Base-by-base conservation (phyloP, 2,329 filamentous ascomycete species). In the Beauveria australis region DNA sequence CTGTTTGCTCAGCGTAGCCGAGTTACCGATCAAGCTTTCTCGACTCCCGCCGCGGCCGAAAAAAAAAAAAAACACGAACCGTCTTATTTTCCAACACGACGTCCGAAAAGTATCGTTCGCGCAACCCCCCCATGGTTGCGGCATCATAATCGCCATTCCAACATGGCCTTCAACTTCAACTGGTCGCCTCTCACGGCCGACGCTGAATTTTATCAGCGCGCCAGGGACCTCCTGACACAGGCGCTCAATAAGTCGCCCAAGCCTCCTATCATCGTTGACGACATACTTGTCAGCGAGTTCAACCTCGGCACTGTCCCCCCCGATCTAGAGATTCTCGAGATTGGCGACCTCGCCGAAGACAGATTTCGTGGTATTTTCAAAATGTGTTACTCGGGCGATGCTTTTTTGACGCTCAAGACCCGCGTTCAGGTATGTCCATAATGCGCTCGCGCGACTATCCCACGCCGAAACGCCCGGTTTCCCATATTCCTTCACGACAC, bases 81-180 rank as follows among this genome's bases (percentile, higher is more conserved):
- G 19, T n/a, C 51, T 30, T 30, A 52, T 18, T 30, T 41, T 37
- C 40, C 28, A 46, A 30, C 8, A 53, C 47, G 47, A 12, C 40
- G 33, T 22, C 46, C 28, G 10, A 19, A 24, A 10, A 33, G 30
- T 18, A 19, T 40, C 37, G n/a, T 43, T 28, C 52, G 33, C 44
- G 28, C 62, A 63, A 64, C 62, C 64, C 57, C 66, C 67, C 65
- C 66, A 76, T 76, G 74, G 67, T 70, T 63, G 65, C 68, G 68
- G 69, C 67, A 67, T 67, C 59, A 66, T 69, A 66, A 70, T 66
- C 65, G 78, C 76, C 76, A 78, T 78, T 75, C 77, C 75, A 81
- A 77, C 76, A 99, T 99, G 94, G 94, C 94, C 68, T 99, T 99
- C 89, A 97, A 97, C 82, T 99, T 99, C 89, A 97, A 97, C 91